These are phyloP conservation scores for Neobulgaria alba DNA, from an alignment of 2,329 filamentous ascomycete species.

Conservation along the genomic window DNA sequence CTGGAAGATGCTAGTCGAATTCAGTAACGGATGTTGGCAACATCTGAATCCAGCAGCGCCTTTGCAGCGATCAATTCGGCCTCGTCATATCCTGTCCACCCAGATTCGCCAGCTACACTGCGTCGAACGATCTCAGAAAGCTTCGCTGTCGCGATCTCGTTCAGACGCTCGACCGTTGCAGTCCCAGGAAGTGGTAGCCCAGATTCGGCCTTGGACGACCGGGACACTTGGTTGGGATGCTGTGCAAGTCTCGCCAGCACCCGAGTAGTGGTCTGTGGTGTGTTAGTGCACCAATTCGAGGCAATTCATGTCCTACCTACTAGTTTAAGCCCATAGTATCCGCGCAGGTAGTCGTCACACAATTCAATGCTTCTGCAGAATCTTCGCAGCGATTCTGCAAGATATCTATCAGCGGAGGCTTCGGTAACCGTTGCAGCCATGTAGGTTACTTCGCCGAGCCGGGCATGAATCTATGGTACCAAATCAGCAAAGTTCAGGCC, in stretches of 20 bases:
- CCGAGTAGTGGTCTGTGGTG: conserved; percentile 26
- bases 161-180: conserved; percentile 56
- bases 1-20: background rate
- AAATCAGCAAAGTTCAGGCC: conserved; percentile 23
- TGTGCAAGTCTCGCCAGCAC: conserved; percentile 35
- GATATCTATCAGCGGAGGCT: conserved; percentile 37
- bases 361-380: conserved; percentile 90
- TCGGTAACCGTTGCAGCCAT: conserved; percentile 49
- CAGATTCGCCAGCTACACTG: conserved; percentile 48
- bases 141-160: conserved; percentile 64
- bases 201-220: conserved; percentile 37
- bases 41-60: conserved; percentile 33
- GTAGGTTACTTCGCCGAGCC: conserved; percentile 74
- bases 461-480: conserved; percentile 63
- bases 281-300: conserved; percentile 10
- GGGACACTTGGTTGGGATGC: conserved; percentile 32
- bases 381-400: conserved; percentile 69
- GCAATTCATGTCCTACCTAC: conserved; percentile 36
- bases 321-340: conserved; percentile 84
- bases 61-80: conserved; percentile 64
- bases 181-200: conserved; percentile 44
- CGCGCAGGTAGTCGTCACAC: conserved; percentile 85
- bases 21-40: background rate
- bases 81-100: conserved; percentile 65
- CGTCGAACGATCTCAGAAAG: conserved; percentile 68